Evolutionary conservation across 305 asterid genomes (phyloP).

Genomic region (Fraxinus floribunda): DNA sequence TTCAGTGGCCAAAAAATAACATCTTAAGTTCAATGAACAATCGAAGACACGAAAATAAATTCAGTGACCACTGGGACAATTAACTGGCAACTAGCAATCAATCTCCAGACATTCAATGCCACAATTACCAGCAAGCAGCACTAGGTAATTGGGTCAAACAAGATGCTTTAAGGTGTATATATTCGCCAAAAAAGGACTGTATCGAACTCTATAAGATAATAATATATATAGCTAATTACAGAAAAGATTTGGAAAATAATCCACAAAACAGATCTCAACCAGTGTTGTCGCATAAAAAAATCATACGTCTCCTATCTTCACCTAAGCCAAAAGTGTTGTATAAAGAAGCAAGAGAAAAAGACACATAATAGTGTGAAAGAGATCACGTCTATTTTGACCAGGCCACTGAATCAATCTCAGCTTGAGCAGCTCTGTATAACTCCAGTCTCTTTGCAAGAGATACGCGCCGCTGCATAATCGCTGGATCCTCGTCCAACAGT

Average conservation of each 20-base stretch:
- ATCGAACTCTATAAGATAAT: not conserved
- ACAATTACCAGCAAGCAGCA: not conserved
- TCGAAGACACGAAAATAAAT: not conserved
- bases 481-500: slow-evolving; percentile 93
- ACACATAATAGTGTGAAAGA: not conserved
- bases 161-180: not conserved
- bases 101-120: not conserved
- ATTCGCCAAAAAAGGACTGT: not conserved
- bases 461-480: slow-evolving; percentile 75
- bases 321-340: not conserved
- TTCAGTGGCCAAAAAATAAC: not conserved
- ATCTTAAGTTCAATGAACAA: not conserved
- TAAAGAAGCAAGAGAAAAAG: not conserved
- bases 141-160: not conserved
- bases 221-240: not conserved
- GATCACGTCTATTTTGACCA: slow-evolving; percentile 67
- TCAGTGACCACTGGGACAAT: not conserved
- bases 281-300: not conserved
- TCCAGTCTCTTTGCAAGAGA: slow-evolving; percentile 84
- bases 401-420: slow-evolving; percentile 86
- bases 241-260: not conserved
- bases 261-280: not conserved
- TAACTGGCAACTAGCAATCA: not conserved
- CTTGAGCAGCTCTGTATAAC: slow-evolving; percentile 87
- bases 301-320: not conserved